phyloP scores from a whole-genome alignment of 2,329 filamentous ascomycete species.

The Albophoma yamanashiensis region DNA sequence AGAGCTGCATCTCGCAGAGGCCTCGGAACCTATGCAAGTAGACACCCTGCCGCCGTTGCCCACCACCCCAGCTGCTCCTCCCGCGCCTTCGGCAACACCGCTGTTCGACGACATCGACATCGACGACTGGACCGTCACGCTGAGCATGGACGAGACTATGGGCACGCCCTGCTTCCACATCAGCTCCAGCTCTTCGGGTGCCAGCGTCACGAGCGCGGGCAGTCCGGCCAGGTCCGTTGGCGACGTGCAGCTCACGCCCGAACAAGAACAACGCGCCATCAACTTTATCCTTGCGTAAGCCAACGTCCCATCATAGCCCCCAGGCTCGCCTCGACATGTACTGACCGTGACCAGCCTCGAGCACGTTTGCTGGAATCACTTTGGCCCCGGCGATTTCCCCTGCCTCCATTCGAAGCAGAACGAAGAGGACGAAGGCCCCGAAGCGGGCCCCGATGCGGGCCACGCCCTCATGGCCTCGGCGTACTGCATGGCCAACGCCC shows the following conservation, averaged over 20 bases:
- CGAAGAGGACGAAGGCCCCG: conserved; percentile 8
- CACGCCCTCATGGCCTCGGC: conserved; percentile 34
- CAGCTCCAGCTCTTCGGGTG: conserved; percentile 13
- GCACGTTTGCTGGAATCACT: conserved; percentile 42
- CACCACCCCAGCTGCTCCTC: background rate
- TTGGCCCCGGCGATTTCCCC: conserved; percentile 27
- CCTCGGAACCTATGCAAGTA: background rate
- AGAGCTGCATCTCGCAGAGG: background rate
- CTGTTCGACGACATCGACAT: conserved; percentile 23
- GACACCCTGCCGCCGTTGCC: background rate
- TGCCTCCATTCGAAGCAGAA: conserved; percentile 19
- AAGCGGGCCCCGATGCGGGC: conserved; percentile 16
- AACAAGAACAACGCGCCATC: conserved; percentile 34
- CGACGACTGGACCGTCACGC: conserved; percentile 27
- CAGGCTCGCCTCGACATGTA: background rate
- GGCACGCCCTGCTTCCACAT: conserved; percentile 33
- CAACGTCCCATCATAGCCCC: background rate
- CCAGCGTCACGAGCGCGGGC: conserved; percentile 8
- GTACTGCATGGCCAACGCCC: conserved; percentile 29
- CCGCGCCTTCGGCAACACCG: conserved; percentile 8
- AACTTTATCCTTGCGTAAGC: conserved; percentile 44
- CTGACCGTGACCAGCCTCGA: conserved; percentile 28
- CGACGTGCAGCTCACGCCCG: conserved; percentile 18
- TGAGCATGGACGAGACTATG: conserved; percentile 29
- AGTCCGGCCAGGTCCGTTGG: conserved; percentile 9